Base-by-base conservation (phyloP, 1,284 basidiomycete species). In the Trichosporon coremiiforme region DNA sequence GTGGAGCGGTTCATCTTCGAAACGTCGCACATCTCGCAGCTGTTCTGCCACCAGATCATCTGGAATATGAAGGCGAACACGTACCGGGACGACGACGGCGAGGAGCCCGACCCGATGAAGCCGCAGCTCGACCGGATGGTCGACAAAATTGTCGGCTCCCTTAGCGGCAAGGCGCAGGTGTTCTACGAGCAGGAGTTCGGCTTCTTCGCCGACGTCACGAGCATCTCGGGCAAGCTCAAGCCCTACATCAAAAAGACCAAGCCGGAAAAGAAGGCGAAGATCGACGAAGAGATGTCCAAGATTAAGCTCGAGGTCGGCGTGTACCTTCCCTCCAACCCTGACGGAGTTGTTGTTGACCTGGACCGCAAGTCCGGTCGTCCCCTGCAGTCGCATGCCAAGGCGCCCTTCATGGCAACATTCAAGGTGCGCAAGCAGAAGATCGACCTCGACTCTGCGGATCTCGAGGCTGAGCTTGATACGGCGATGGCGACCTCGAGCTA, bases 11-110 rank as follows among this genome's bases (percentile, higher is more conserved):
- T 98, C 86, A 95, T 99, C 78, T 95, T 95, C 75, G 95, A 98
- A 84, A 98, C 96, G 0, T 92, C 95, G 12, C 96, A 95, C 84
- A 94, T 99, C 73, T 98, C 95, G 4, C 96, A 98, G 82, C 85
- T 95, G 10, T 99, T 99, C 86, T 99, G 97, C 80, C 97, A 99
- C 82, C 97, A 99, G 85, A 99, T 99, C 73, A 94, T 99, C 74
- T 99, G 97, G 97, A 99, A 99, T 83, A 99, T 99, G 97, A 97
- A 97, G 79, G 97, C 97, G 4, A 99, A 99, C 81, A 94, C 91
- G 73, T 98, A 90, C 83, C 94, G 91, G 77, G 97, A 96, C 78
- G 97, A 99, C 77, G 82, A 87, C 91, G 73, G 94, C 93, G 77
- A 73, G 90, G 74, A 78, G 67, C 75, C 77, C 6, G 97, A 99